These are phyloP conservation scores for Flueggea neowawraea DNA, from an alignment of 441 rosid genomes.

Conservation along the genomic window DNA sequence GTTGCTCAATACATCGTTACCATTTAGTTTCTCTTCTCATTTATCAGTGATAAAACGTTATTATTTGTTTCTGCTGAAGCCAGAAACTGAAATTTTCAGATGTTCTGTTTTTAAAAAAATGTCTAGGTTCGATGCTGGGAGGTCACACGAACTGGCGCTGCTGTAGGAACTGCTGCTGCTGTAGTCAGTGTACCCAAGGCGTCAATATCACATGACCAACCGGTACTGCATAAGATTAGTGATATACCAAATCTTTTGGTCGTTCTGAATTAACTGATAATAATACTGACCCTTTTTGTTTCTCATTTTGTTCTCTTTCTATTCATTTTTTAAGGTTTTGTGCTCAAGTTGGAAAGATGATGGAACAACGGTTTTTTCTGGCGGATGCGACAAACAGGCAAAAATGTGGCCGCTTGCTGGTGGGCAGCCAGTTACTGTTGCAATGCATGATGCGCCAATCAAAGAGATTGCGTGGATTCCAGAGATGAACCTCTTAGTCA, in stretches of 20 bases:
- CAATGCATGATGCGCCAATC: slow-evolving; percentile 94
- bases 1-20: too few relatives aligned
- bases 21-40: too few relatives aligned
- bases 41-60: not conserved
- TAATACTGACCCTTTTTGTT: slow-evolving; percentile 1
- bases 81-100: not conserved
- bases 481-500: slow-evolving; percentile 80
- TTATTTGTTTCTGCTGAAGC: not conserved
- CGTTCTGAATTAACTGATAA: slow-evolving; percentile 2
- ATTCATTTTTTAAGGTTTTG: slow-evolving; percentile 41
- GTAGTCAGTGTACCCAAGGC: slow-evolving; percentile 75
- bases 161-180: slow-evolving; percentile 45
- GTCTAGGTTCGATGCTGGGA: slow-evolving; percentile 96
- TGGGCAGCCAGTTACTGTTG: slow-evolving; percentile 84
- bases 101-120: slow-evolving; percentile 10
- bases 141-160: slow-evolving; percentile 52
- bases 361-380: slow-evolving; percentile 89
- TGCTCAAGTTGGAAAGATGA: slow-evolving; percentile 99
- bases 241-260: not conserved
- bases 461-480: slow-evolving; percentile 92
- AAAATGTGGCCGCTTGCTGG: slow-evolving; percentile 96
- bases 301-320: not conserved
- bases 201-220: slow-evolving; percentile 86
- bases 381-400: slow-evolving; percentile 98
- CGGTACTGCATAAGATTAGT: slow-evolving; percentile 40